Percentiles rank a stretch among this genome's conserved stretches.
Evolutionary conservation across 1,284 basidiomycete species (phyloP).

Genomic region (Boletellus sp.): DNA sequence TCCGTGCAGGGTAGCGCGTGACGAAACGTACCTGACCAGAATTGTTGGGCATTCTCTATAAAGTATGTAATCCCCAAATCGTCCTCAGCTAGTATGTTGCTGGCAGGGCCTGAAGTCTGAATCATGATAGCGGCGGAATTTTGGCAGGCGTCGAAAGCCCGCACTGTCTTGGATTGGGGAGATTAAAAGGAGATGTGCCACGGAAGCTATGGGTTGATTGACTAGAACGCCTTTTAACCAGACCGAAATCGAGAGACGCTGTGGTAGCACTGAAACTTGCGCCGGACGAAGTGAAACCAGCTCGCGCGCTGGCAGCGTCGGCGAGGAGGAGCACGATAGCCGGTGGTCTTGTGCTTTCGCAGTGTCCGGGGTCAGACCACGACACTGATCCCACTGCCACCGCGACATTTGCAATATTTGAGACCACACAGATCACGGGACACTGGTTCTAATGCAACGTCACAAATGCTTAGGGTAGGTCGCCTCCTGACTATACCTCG

Average conservation of each 20-base stretch:
- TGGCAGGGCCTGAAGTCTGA: constrained; percentile 15
- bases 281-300: background rate
- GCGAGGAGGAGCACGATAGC: constrained; percentile 1
- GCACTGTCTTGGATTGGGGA: background rate
- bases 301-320: constrained; percentile 6
- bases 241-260: background rate
- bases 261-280: background rate
- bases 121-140: constrained; percentile 8
- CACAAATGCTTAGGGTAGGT: no score
- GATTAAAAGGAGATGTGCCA: constrained; percentile 4
- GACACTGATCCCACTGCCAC: constrained; percentile 1
- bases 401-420: no score
- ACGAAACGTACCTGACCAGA: constrained; percentile 72
- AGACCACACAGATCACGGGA: no score
- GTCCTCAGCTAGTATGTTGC: constrained; percentile 27
- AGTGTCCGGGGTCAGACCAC: constrained; percentile 23
- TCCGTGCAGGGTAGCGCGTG: constrained; percentile 5
- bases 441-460: background rate
- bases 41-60: constrained; percentile 76
- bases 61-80: constrained; percentile 72
- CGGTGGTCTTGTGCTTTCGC: background rate
- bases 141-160: background rate
- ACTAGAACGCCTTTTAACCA: constrained; percentile 1
- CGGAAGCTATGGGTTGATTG: background rate
- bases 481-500: constrained; percentile 38